These are phyloP conservation scores for Peziza echinospora DNA, from an alignment of 495 filamentous ascomycete genomes.

Conservation along the genomic window DNA sequence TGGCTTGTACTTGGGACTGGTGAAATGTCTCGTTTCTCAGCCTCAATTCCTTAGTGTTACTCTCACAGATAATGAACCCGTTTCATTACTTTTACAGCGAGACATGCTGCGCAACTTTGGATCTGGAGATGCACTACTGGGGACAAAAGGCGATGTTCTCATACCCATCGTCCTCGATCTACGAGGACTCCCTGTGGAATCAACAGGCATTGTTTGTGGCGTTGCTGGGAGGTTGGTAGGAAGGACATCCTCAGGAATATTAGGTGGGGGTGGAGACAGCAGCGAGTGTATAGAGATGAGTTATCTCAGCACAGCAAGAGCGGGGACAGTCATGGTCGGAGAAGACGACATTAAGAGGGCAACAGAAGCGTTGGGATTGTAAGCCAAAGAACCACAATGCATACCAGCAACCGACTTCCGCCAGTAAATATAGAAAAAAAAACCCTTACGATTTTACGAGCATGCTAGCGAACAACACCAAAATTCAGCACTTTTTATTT, in stretches of 20 bases:
- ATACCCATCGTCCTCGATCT: constrained; percentile 83
- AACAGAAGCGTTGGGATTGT: constrained; percentile 52
- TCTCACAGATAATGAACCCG: constrained; percentile 62
- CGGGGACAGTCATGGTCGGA: constrained; percentile 73
- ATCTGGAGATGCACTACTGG: constrained; percentile 41
- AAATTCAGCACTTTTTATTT: too few species aligned
- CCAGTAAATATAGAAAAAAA: too few species aligned
- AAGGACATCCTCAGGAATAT: constrained; percentile 22
- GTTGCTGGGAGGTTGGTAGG: constrained; percentile 61
- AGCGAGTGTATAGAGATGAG: constrained; percentile 55
- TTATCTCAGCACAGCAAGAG: constrained; percentile 71
- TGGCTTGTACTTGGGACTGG: constrained; percentile 39
- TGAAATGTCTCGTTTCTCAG: constrained; percentile 45
- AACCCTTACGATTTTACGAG: too few species aligned
- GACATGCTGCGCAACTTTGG: constrained; percentile 42
- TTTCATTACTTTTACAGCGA: constrained; percentile 62
- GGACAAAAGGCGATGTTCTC: constrained; percentile 56
- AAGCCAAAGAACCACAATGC: too few species aligned
- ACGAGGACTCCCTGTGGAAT: constrained; percentile 58
- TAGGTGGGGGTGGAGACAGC: constrained; percentile 10
- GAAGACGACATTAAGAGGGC: constrained; percentile 48
- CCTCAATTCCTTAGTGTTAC: constrained; percentile 74
- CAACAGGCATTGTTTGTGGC: constrained; percentile 82
- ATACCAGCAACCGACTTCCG: too few species aligned
- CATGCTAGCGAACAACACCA: too few species aligned